Conservation (phyloP, 352 stramenopile genomes). For the Phytopythium vexans region DNA sequence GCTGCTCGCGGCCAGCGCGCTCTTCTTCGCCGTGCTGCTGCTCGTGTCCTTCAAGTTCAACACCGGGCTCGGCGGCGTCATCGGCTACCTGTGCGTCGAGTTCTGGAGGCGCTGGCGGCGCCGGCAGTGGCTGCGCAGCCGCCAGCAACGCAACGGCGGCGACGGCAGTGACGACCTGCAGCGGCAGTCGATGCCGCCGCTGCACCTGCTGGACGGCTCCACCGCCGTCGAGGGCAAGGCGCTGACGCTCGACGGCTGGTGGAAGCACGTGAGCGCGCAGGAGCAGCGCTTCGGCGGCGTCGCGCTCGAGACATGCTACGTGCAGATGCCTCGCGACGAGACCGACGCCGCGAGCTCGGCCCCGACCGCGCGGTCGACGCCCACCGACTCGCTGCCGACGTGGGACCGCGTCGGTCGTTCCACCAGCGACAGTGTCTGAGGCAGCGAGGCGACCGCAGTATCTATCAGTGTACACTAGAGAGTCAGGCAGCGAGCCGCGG, state of each 20-base stretch:
- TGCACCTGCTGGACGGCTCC: too few species aligned
- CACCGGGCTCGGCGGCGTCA: not conserved
- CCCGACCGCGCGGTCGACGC: constrained; percentile 3
- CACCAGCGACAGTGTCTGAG: too few species aligned
- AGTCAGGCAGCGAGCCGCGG: too few species aligned
- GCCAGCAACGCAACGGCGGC: not conserved
- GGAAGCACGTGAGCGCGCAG: constrained; percentile 15
- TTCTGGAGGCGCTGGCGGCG: not conserved
- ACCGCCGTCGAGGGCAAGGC: too few species aligned
- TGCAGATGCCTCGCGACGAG: constrained; percentile 10
- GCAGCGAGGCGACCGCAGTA: too few species aligned
- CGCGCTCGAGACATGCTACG: constrained; percentile 28
- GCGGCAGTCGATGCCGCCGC: too few species aligned
- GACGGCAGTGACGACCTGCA: not conserved
- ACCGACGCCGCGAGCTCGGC: too few species aligned
- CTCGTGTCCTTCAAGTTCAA: constrained; percentile 8
- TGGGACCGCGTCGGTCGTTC: constrained; percentile 1
- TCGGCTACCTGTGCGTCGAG: not conserved
- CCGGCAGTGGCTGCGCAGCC: not conserved
- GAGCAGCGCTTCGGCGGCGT: constrained; percentile 9
- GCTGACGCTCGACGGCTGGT: constrained; percentile 33
- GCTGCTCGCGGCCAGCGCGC: constrained; percentile 1
- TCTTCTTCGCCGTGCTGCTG: constrained; percentile 1
- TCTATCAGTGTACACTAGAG: too few species aligned
- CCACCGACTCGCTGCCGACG: not conserved